Evolutionary conservation across 768 basidiomycete species (phyloP).

Genomic region (Pulveroboletus sp.): DNA sequence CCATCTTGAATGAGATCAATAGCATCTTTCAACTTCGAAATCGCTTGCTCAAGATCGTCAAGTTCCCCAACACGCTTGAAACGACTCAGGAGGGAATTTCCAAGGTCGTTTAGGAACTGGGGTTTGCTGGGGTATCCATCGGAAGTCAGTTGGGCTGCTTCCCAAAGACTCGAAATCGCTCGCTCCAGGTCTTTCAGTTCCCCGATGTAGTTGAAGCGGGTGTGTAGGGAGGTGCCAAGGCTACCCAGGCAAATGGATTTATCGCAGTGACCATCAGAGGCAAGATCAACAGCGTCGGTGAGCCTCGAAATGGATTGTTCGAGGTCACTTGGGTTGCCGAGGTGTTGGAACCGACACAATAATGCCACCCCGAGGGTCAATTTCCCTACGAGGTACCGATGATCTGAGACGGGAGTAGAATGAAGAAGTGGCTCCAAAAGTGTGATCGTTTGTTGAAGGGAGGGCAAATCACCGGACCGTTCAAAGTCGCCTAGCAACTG

Average conservation of each 20-base stretch:
- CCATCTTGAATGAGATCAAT: too few relatives aligned
- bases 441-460: not conserved
- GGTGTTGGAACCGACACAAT: not conserved
- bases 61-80: too few relatives aligned
- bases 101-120: too few relatives aligned
- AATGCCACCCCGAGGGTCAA: not conserved
- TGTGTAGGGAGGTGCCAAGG: not conserved
- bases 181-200: too few relatives aligned
- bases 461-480: too few relatives aligned
- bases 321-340: not conserved
- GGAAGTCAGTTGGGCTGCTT: too few relatives aligned
- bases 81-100: too few relatives aligned
- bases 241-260: not conserved
- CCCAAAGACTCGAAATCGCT: too few relatives aligned
- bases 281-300: not conserved
- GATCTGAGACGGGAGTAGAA: not conserved
- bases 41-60: too few relatives aligned
- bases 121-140: too few relatives aligned
- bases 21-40: too few relatives aligned
- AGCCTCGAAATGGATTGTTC: not conserved
- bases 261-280: not conserved
- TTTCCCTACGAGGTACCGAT: not conserved
- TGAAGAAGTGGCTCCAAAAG: not conserved
- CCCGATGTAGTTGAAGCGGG: not conserved
- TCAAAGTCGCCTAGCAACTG: too few relatives aligned